Evolutionary conservation across 2,329 filamentous ascomycete genomes (phyloP).

Genomic region (Neocucurbitaria cava): DNA sequence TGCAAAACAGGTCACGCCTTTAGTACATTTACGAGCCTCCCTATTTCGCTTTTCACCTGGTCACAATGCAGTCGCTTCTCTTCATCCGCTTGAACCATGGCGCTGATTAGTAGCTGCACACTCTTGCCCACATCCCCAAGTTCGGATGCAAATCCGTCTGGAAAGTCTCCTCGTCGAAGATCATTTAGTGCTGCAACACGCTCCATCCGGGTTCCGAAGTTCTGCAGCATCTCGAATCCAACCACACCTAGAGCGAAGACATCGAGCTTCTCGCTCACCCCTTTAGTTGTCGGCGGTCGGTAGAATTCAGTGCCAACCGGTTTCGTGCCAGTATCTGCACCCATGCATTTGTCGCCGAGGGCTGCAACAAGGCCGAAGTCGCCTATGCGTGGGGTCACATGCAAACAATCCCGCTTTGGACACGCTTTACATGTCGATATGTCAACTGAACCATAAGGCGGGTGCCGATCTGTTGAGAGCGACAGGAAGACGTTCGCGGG

Average conservation of each 20-base stretch:
- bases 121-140: slow-evolving; percentile 28
- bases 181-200: slow-evolving; percentile 44
- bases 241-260: slow-evolving; percentile 69
- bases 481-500: slow-evolving; percentile 72
- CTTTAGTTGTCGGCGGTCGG: slow-evolving; percentile 53
- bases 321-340: slow-evolving; percentile 38
- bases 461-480: slow-evolving; percentile 44
- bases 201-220: slow-evolving; percentile 55
- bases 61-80: slow-evolving; percentile 37
- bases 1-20: slow-evolving; percentile 6
- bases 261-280: slow-evolving; percentile 62
- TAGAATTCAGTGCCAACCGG: slow-evolving; percentile 69
- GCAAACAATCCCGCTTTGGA: slow-evolving; percentile 40
- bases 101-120: slow-evolving; percentile 34
- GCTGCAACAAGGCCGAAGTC: slow-evolving; percentile 72
- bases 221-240: slow-evolving; percentile 66
- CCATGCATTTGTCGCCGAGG: slow-evolving; percentile 49
- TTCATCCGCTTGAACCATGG: slow-evolving; percentile 45
- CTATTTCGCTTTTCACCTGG: slow-evolving; percentile 34
- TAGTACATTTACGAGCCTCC: slow-evolving; percentile 23
- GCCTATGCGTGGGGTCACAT: slow-evolving; percentile 67
- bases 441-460: slow-evolving; percentile 55
- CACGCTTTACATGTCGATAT: slow-evolving; percentile 58
- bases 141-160: slow-evolving; percentile 30
- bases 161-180: slow-evolving; percentile 43